Evolutionary conservation across 2,329 filamentous ascomycete genomes (phyloP), one percentile per base, ranked within the genome.

Genomic region (Myriosclerotinia scirpicola): DNA sequence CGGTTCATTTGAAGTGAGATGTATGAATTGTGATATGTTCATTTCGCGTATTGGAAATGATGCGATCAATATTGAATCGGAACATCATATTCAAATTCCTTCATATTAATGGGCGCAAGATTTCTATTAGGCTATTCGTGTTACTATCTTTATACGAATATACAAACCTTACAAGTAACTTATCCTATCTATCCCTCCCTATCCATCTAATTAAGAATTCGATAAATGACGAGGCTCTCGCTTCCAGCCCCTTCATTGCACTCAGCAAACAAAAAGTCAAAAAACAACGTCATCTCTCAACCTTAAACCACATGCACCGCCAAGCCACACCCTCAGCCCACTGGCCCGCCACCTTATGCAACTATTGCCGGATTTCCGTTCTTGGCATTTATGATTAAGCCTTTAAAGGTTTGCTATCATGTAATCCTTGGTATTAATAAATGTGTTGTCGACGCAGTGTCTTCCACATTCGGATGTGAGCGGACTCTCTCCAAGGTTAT

Each of bases 241-340:
- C 56, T 59, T 59, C 42, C 26, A 22, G 17, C 56, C 56, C 56
- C 56, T 59, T 59, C 56, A 59, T 59, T 26, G 26, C 26, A 26
- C 26, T 20, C 42, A 46, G 14, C 42, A 5, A 46, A 46, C 26
- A 26, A 3, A 26, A 26, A 26, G 26, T 26, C 26, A 26, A 26
- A 26, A 26, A 26, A 26, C 6, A 46, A 59, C 55, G 55, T 58
- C 55, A 58, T 58, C 55, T 46, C 15, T 15, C 44, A 59, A 36
- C 40, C 40, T 34, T 17, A 34, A 7, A 59, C 17, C 42, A 30
- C 40, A 26, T 30, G 30, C 44, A 26, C 42, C 38, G 26, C 55
- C 56, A 59, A 59, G 56, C 56, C 56, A 48, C 56, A 22, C 17
- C 17, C 42, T 46, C 56, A 59, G 56, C 55, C 55, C 30, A 26